phyloP scores from a whole-genome alignment of 768 basidiomycete species.

The Lactarius quietus region DNA sequence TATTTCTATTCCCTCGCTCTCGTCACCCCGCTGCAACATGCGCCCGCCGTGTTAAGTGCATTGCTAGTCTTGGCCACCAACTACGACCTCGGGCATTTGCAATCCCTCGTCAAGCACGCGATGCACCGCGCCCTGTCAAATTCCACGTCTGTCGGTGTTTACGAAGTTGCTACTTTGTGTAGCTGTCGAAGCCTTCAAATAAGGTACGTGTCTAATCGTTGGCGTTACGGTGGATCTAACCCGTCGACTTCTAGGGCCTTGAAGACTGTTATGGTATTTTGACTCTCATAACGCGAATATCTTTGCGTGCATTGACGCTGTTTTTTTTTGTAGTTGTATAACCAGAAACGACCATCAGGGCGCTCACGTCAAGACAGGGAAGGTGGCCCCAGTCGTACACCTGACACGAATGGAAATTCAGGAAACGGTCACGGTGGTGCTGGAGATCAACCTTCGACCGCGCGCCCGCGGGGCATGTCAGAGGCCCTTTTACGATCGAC shows the following conservation, averaged over 20 bases:
- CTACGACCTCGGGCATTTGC: constrained; percentile 74
- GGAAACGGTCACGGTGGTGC: constrained; percentile 41
- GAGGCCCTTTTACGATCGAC: constrained; percentile 47
- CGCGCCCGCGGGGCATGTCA: constrained; percentile 68
- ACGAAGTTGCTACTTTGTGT: constrained; percentile 92
- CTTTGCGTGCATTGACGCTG: constrained; percentile 24
- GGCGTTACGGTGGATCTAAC: constrained; percentile 17
- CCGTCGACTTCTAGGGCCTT: constrained; percentile 49
- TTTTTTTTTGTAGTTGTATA: constrained; percentile 58
- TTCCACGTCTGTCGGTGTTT: constrained; percentile 84
- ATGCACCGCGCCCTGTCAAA: constrained; percentile 88
- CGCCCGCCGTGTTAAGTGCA: constrained; percentile 84
- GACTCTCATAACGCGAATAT: constrained; percentile 1
- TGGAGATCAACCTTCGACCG: constrained; percentile 36
- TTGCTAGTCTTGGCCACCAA: constrained; percentile 80
- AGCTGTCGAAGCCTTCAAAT: constrained; percentile 88
- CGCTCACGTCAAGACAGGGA: constrained; percentile 50
- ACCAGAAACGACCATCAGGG: constrained; percentile 66
- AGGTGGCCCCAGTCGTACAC: constrained; percentile 27
- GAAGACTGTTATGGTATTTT: constrained; percentile 74
- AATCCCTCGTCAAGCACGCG: constrained; percentile 82
- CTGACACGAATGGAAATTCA: constrained; percentile 25
- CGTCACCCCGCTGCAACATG: constrained; percentile 87
- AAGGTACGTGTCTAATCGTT: constrained; percentile 46
- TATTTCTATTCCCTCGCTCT: constrained; percentile 90